Conservation (phyloP, 2,329 filamentous ascomycete species). For the Clarireedia sp. region DNA sequence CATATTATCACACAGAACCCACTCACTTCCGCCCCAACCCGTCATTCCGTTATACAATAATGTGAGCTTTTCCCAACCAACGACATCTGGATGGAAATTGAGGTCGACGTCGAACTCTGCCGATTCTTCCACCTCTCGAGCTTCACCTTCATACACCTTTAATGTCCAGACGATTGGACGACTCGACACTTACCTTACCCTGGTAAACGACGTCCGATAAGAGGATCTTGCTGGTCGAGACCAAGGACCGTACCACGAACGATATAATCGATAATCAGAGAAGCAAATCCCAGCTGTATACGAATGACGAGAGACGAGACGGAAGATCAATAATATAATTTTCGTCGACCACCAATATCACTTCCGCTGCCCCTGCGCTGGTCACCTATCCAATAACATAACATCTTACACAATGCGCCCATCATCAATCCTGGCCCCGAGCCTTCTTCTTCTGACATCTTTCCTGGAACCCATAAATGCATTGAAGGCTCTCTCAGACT, state of each 20-base stretch:
- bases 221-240: slow-evolving; percentile 22
- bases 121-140: too few relatives aligned
- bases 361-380: not conserved
- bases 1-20: not conserved
- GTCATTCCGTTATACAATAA: not conserved
- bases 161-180: too few relatives aligned
- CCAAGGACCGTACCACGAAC: not conserved
- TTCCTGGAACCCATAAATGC: slow-evolving; percentile 15
- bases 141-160: too few relatives aligned
- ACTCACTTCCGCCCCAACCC: not conserved
- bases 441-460: slow-evolving; percentile 19
- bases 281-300: not conserved
- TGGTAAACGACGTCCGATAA: not conserved
- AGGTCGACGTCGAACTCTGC: too few relatives aligned
- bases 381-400: slow-evolving; percentile 1
- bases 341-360: not conserved
- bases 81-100: too few relatives aligned
- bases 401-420: slow-evolving; percentile 19
- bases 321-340: not conserved
- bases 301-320: not conserved
- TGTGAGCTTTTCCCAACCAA: not conserved
- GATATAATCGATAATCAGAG: not conserved
- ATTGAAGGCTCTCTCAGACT: slow-evolving; percentile 18
- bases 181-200: too few relatives aligned
- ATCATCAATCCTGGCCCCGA: slow-evolving; percentile 7